These are phyloP conservation scores for Talaromyces verruculosus DNA, from an alignment of 2,329 filamentous ascomycete genomes.

Conservation along the genomic window DNA sequence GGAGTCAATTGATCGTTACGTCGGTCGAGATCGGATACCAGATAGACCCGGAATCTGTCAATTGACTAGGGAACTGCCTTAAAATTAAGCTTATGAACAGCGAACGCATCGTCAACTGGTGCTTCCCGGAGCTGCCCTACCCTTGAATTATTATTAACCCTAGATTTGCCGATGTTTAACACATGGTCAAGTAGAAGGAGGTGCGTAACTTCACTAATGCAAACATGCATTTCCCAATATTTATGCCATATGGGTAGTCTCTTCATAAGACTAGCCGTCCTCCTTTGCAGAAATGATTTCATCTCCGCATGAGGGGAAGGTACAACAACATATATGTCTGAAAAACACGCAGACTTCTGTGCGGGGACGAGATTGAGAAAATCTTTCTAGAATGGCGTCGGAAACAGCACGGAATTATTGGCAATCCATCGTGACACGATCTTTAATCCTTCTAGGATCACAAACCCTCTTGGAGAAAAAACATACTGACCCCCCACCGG, in stretches of 20 bases:
- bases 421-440: not conserved
- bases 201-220: not conserved
- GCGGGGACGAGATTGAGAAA: not conserved
- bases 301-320: not conserved
- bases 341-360: not conserved
- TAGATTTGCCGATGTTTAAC: not conserved
- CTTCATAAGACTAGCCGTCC: not conserved
- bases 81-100: not conserved
- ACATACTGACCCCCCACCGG: not conserved
- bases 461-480: not conserved
- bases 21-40: not conserved
- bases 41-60: not conserved
- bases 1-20: not conserved
- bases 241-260: not conserved
- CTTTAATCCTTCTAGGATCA: not conserved
- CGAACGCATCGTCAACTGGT: not conserved
- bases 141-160: not conserved
- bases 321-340: not conserved
- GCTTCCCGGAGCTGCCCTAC: not conserved
- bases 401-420: not conserved
- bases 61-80: not conserved
- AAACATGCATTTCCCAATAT: not conserved
- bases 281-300: not conserved
- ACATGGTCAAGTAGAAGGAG: not conserved
- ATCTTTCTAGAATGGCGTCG: not conserved